Percentiles rank a stretch among this genome's conserved stretches.
These are phyloP conservation scores for Coemansia sp. DNA, from an alignment of 192 early-diverging fungal species.

Conservation along the genomic window DNA sequence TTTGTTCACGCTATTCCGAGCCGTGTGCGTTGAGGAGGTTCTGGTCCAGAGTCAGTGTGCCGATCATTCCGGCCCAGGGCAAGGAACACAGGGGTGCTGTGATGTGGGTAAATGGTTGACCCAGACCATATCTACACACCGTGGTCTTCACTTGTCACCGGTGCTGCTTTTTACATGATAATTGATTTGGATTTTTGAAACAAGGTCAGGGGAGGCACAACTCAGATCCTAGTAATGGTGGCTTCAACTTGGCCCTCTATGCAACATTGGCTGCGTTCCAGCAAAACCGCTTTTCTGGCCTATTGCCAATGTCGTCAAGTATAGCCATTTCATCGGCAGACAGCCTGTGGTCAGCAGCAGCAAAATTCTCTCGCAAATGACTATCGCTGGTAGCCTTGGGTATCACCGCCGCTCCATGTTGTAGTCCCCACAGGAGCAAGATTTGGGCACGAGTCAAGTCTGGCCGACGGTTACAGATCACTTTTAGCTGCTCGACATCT, in stretches of 20 bases:
- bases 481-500: slow-evolving; percentile 22
- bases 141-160: not conserved
- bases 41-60: not conserved
- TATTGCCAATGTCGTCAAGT: slow-evolving; percentile 4
- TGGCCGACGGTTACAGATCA: slow-evolving; percentile 23
- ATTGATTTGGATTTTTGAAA: not conserved
- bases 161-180: not conserved
- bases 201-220: not conserved
- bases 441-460: slow-evolving; percentile 55
- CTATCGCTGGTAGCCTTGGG: slow-evolving; percentile 60
- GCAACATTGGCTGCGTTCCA: slow-evolving; percentile 23
- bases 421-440: slow-evolving; percentile 68
- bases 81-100: not conserved
- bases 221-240: not conserved
- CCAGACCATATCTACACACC: not conserved
- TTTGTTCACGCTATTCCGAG: not conserved
- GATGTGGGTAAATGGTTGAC: not conserved
- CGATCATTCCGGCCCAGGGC: not conserved
- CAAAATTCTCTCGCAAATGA: slow-evolving; percentile 37
- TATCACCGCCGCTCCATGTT: slow-evolving; percentile 66
- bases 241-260: not conserved
- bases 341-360: not conserved
- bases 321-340: slow-evolving; percentile 13
- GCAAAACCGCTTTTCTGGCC: slow-evolving; percentile 24
- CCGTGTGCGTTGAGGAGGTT: not conserved